A percentile compares a stretch with the other conserved stretches of the same genome.
These are phyloP conservation scores for Neofusicoccum sp. DNA, from an alignment of 2,329 filamentous ascomycete genomes.

Conservation along the genomic window DNA sequence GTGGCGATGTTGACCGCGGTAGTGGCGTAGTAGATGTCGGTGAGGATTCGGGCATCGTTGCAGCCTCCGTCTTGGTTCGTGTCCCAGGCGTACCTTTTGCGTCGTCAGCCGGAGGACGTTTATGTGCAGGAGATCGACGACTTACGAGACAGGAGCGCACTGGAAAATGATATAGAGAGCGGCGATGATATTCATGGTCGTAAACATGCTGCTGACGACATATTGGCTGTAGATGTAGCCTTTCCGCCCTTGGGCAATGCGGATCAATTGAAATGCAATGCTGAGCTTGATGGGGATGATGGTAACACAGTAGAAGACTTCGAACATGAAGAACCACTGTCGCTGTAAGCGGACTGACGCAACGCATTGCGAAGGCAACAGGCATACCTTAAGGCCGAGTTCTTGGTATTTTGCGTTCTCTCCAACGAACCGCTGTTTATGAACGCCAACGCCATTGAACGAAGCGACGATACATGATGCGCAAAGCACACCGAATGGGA, in stretches of 20 bases:
- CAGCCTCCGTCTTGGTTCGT: slow-evolving; percentile 29
- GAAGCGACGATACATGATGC: slow-evolving; percentile 29
- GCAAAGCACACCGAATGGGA: slow-evolving; percentile 28
- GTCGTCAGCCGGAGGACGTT: not conserved
- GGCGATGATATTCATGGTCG: slow-evolving; percentile 31
- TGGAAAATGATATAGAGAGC: slow-evolving; percentile 39
- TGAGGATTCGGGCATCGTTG: slow-evolving; percentile 25
- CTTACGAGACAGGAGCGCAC: slow-evolving; percentile 32
- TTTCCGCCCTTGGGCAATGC: slow-evolving; percentile 31
- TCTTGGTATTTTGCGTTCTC: slow-evolving; percentile 23
- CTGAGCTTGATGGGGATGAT: slow-evolving; percentile 39
- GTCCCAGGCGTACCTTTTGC: slow-evolving; percentile 29
- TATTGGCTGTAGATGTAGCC: slow-evolving; percentile 30
- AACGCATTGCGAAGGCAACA: not conserved
- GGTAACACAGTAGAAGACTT: slow-evolving; percentile 37
- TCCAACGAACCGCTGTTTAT: slow-evolving; percentile 26
- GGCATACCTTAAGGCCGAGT: slow-evolving; percentile 22
- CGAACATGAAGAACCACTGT: slow-evolving; percentile 39
- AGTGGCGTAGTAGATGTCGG: slow-evolving; percentile 35
- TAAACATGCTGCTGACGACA: slow-evolving; percentile 30
- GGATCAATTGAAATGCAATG: slow-evolving; percentile 37
- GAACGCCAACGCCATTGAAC: slow-evolving; percentile 34
- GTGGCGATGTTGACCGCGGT: slow-evolving; percentile 38
- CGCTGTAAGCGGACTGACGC: slow-evolving; percentile 10
- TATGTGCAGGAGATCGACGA: not conserved